Evolutionary conservation across 1,284 basidiomycete species (phyloP), one percentile per base, ranked within the genome.

Genomic region (Trichosporon sp.): DNA sequence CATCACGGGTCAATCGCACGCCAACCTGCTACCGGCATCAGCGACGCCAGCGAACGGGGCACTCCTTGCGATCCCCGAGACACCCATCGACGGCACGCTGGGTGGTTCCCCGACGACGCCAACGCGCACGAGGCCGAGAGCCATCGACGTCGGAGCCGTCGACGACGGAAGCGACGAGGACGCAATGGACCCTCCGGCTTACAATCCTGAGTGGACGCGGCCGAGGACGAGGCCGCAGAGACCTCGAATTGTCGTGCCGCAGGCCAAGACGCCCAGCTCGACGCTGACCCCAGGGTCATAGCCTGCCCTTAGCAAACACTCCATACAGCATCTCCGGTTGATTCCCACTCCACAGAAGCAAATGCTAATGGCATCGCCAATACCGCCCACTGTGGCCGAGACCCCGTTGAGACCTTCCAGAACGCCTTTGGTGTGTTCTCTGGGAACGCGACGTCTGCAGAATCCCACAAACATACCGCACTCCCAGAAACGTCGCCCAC

Each of bases 241-340:
- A 3, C 51, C 51, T 19, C 4, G 51, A 8, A 54, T 54, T 19
- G 51, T 54, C 51, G 51, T 54, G 19, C 51, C 51, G 19, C 51
- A 54, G 51, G 10, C 5, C 51, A 54, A 54, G 51, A 54, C 51
- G 51, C 51, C 51, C 8, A 54, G 51, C 51, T 54, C 51, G 51
- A 54, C 51, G 19, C 4, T 54, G 51, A 19, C 51, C n/a, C 19
- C 19, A 7, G 48, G 48, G n/a, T 16, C 48, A 16, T 16, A 7
- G 19, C 12, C 26, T 26, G 26, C 26, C 26, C 26, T 26, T 26
- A 26, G 26, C 26, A 26, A 26, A 26, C 26, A 26, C 26, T 26
- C 26, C 26, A 26, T 12, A 43, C 40, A 7, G 37, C 37, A 38
- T 38, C 40, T 8, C 11, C 14, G 5, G 16, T n/a, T 7, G 43